These are phyloP conservation scores for Cyanodermella asteris DNA, from an alignment of 2,329 filamentous ascomycete species.

Conservation along the genomic window DNA sequence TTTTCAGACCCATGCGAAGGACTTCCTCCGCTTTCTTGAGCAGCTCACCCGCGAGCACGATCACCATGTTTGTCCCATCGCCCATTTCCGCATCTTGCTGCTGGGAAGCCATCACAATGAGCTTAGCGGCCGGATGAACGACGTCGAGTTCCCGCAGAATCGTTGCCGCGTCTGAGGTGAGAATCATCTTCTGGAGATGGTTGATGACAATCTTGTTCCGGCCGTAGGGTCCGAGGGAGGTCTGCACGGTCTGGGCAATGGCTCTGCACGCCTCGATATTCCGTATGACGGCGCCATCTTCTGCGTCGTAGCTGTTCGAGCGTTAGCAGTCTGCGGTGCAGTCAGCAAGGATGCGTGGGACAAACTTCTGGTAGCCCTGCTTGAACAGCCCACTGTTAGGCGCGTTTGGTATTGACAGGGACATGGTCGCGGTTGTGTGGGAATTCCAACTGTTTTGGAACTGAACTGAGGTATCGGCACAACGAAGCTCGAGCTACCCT, in stretches of 20 bases:
- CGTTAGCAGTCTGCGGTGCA: slow-evolving; percentile 6
- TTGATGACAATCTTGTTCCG: slow-evolving; percentile 99
- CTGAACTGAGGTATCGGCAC: no score
- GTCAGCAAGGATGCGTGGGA: slow-evolving; percentile 8
- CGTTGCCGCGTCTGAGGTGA: slow-evolving; percentile 92
- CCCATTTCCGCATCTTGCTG: slow-evolving; percentile 99
- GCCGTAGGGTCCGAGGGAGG: slow-evolving; percentile 87
- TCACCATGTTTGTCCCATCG: slow-evolving; percentile 93
- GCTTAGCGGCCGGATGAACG: slow-evolving; percentile 90
- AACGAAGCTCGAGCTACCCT: no score
- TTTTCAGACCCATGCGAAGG: slow-evolving; percentile 89
- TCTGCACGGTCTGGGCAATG: slow-evolving; percentile 89
- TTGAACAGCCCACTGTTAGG: slow-evolving; percentile 91
- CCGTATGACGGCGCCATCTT: slow-evolving; percentile 94
- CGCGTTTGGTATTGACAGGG: slow-evolving; percentile 83
- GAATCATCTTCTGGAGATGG: slow-evolving; percentile 97
- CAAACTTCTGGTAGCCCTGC: slow-evolving; percentile 84
- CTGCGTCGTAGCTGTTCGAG: slow-evolving; percentile 66
- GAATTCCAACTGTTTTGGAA: no score
- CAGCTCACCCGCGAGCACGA: slow-evolving; percentile 83
- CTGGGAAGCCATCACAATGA: slow-evolving; percentile 95
- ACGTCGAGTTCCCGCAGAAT: slow-evolving; percentile 96
- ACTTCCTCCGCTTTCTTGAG: slow-evolving; percentile 94
- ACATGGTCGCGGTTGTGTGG: slow-evolving; percentile 38
- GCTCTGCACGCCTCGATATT: slow-evolving; percentile 97